Evolutionary conservation across 129 eudicot genomes (phyloP), one percentile per base, ranked within the genome.

Genomic region (Mikania micrantha): DNA sequence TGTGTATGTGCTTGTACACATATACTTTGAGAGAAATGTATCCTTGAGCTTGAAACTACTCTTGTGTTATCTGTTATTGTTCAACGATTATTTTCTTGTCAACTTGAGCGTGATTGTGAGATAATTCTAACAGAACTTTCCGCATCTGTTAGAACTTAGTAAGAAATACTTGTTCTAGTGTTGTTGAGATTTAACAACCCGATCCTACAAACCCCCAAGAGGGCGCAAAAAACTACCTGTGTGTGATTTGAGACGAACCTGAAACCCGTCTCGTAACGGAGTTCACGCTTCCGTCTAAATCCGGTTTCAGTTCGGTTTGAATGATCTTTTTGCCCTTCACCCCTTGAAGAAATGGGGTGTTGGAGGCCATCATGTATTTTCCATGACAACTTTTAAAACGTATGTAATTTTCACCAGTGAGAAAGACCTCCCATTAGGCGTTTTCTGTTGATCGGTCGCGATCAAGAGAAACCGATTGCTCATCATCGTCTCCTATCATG

Each of bases 311-410:
- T 24, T 59, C 29, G 0, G 73, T 44, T 68, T 88, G 91, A 10
- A 88, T 16, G 45, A 86, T 90, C 1, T 79, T 81, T 27, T 73
- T 69, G 4, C 92, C 96, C 2, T 82, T 79, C 48, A 74, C 70
- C 19, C 87, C 85, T 3, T 77, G 84, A 4, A 88, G 81, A 56
- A 85, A 81, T 5, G 77, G 75, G 9, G 19, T 42, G 54, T 74
- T 79, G 1, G 93, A 69, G 6, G 96, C 92, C 38, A 83, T 83
- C 8, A 85, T 60, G 72, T 88, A 88, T 72, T 82, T 88, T 7
- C 90, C 90, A 16, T 85, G 73, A 68, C 80, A 81, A 72, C 92
- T 85, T 54, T 49, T 83, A 49, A 88, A 81, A 15, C 90, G 92
- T 41, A 88, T 4, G 13, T 67, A 63, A 11, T 70, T 28, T 50